Percentiles rank a stretch among this genome's conserved stretches.
These are phyloP conservation scores for Wickerhamomyces canadensis DNA, from an alignment of 805 yeast genomes.

Conservation along the genomic window DNA sequence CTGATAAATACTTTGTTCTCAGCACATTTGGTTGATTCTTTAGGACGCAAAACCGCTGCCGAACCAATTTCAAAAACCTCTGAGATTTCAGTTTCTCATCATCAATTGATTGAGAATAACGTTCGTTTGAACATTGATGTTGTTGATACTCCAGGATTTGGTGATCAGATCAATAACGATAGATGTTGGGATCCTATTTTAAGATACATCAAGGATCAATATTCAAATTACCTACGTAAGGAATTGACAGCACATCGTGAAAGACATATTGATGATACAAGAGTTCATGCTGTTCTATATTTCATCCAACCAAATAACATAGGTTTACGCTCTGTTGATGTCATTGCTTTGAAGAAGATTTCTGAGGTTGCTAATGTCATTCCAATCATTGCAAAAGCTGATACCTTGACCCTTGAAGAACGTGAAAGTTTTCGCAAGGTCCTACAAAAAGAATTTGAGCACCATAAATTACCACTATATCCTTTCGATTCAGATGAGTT, in stretches of 20 bases:
- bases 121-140: conserved; percentile 82
- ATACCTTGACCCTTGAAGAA: conserved; percentile 82
- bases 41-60: conserved; percentile 60
- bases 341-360: conserved; percentile 75
- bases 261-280: conserved; percentile 70
- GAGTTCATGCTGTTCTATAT: conserved; percentile 91
- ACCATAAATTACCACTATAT: conserved; percentile 70
- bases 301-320: conserved; percentile 85
- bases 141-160: conserved; percentile 97
- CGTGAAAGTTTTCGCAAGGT: conserved; percentile 71
- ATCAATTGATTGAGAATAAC: conserved; percentile 73
- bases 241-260: conserved; percentile 95
- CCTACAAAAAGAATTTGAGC: conserved; percentile 70
- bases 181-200: conserved; percentile 96
- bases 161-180: conserved; percentile 92
- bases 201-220: conserved; percentile 92
- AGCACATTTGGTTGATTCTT: conserved; percentile 66
- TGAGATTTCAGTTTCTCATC: conserved; percentile 71
- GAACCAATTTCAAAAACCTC: conserved; percentile 84
- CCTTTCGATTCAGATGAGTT: conserved; percentile 74
- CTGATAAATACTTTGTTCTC: conserved; percentile 86
- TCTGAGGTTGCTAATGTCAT: conserved; percentile 90
- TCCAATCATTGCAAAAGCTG: conserved; percentile 93
- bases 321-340: conserved; percentile 80
- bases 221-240: conserved; percentile 82